Evolutionary conservation across 2,329 filamentous ascomycete species (phyloP), one percentile per base, ranked within the genome.

Genomic region (Onygenales sp.): DNA sequence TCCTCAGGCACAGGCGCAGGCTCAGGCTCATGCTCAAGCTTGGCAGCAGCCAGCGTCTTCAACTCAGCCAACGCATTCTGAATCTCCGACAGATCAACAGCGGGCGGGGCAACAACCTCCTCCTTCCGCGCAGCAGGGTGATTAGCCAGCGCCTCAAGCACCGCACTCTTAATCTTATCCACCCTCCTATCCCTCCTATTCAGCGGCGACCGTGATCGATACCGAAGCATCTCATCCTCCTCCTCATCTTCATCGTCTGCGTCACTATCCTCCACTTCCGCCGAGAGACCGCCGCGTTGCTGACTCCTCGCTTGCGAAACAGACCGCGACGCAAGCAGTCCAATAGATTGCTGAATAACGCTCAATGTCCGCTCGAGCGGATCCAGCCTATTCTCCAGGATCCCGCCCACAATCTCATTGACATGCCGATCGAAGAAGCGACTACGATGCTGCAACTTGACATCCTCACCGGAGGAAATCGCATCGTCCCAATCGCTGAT

Each of bases 221-320:
- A 77, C 57, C 77, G 72, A 55, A 72, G 59, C 61, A 65, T 68
- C 53, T 85, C 62, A 39, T 72, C 74, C 42, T 75, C 71, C 40
- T 80, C 87, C 21, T 95, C 90, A 59, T 94, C 91, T 65, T 95
- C 90, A 57, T 95, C 91, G 66, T 97, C 92, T 9, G 93, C 92
- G 70, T 97, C 93, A 65, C 92, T 96, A 55, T 94, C 84, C 52
- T 71, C 72, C 31, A 76, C 72, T 33, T 89, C 86, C n/a, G 77
- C 81, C 46, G 87, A 91, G 42, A 82, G 70, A 88, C 60, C 83
- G 81, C 59, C 81, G 76, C 31, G 80, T 51, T 9, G 37, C 14
- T 14, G 21, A 51, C n/a, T 50, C 43, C 10, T 78, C 42, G 78
- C 78, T 33, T 80, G 76, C 52, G 76, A 80, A 9, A 82, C 81